A percentile compares a stretch with the other conserved stretches of the same genome.
phyloP scores from a whole-genome alignment of 2,329 filamentous ascomycete genomes.

The Fusarium sublunatum region DNA sequence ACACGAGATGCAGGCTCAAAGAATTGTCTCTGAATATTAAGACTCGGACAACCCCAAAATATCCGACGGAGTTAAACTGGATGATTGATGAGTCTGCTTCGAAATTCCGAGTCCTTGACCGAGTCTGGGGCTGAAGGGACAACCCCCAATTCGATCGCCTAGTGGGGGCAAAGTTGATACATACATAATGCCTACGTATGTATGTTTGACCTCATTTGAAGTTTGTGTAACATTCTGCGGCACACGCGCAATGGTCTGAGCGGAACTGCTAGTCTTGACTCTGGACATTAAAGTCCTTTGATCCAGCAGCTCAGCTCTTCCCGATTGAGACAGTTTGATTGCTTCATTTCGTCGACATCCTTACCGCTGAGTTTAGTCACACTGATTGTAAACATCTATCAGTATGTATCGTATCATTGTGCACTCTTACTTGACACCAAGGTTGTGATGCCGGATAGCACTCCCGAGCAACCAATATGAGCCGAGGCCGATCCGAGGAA shows the following conservation, averaged over 20 bases:
- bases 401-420: neutral
- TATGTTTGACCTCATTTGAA: slow-evolving; percentile 1
- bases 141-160: slow-evolving; percentile 15
- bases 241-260: neutral
- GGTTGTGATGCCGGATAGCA: slow-evolving; percentile 5
- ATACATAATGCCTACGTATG: neutral
- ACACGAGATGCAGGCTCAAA: slow-evolving; percentile 3
- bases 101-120: slow-evolving; percentile 33
- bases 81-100: slow-evolving; percentile 8
- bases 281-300: neutral
- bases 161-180: slow-evolving; percentile 14
- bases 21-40: neutral
- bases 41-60: neutral
- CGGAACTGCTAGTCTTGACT: neutral
- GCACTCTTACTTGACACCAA: neutral
- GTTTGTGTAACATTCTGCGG: slow-evolving; percentile 3
- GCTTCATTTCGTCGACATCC: neutral
- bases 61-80: slow-evolving; percentile 13
- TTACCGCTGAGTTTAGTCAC: slow-evolving; percentile 20
- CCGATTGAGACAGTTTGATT: neutral
- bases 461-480: slow-evolving; percentile 14
- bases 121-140: slow-evolving; percentile 26
- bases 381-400: slow-evolving; percentile 14
- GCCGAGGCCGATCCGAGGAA: slow-evolving; percentile 26
- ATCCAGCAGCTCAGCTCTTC: neutral